Conservation (phyloP, 106 monocot genomes). For the Gastrodia elata region DNA sequence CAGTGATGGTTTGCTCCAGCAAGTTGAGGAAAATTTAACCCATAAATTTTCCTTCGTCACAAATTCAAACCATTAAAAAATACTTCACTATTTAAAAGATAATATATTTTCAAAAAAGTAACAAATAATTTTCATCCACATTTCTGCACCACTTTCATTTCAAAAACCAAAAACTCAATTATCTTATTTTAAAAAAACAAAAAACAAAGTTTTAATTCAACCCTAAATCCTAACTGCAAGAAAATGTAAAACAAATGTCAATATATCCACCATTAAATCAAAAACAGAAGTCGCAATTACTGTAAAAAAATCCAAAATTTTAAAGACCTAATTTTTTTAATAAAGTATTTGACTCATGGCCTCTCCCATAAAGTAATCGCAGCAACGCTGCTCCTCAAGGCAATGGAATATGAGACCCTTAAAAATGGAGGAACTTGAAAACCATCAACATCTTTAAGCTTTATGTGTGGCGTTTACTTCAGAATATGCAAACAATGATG, state of each 20-base stretch:
- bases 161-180: too few species aligned
- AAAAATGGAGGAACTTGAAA: background rate
- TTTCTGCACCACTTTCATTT: background rate
- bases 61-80: background rate
- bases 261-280: too few species aligned
- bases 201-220: background rate
- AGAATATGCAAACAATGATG: constrained; percentile 17
- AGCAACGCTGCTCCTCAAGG: constrained; percentile 31
- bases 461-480: constrained; percentile 11
- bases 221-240: too few species aligned
- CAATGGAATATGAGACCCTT: constrained; percentile 45
- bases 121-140: background rate
- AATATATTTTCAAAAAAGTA: background rate
- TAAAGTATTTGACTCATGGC: constrained; percentile 44
- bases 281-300: too few species aligned
- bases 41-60: background rate
- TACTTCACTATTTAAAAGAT: too few species aligned
- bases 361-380: constrained; percentile 36
- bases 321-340: too few species aligned
- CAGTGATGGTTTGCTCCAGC: constrained; percentile 9
- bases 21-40: constrained; percentile 5
- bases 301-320: too few species aligned
- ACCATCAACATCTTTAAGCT: constrained; percentile 4
- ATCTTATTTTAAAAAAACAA: background rate
- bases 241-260: too few species aligned